Base-by-base conservation (phyloP, 768 basidiomycete genomes). In the Pleurotus citrinopileatus region DNA sequence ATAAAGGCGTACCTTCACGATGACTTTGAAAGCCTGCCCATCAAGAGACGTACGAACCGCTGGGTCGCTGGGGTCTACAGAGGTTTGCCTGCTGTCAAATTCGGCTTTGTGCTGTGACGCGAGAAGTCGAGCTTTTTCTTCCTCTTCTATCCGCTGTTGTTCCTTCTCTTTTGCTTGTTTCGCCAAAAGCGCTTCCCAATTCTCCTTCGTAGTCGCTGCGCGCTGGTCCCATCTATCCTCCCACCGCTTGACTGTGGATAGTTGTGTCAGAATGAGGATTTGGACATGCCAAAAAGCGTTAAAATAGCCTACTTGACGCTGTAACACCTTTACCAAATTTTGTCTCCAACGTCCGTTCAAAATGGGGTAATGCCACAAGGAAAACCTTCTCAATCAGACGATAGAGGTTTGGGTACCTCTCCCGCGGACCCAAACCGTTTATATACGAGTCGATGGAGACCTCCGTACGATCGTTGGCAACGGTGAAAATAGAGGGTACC, bases 341-440 rank as follows among this genome's bases (percentile, higher is more conserved):
- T 4, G 25, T n/a, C 3, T 37, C 37, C 28, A 51, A 15, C 13
- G 55, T 56, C 34, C 45, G 38, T 42, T 59, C 57, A 13, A 60
- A 54, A 32, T 59, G 57, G 3, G 59, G 59, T 8, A 60, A 23
- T 7, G 42, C 50, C 28, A 55, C 20, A 7, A 60, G 34, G 32
- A 60, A 60, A 12, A 54, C 45, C 27, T 59, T 56, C 20, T 60
- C 59, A 19, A 60, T 56, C 10, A 60, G 42, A 12, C 55, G 36
- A 40, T 56, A 60, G 8, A 60, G 47, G 19, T 22, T 42, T 4
- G 54, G 57, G 40, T 28, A 54, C 10, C 51, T 12, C n/a, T 57
- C 60, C 10, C 60, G 47, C 4, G 60, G 53, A 2, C 60, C 60
- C 19, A 59, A 34, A 4, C 59, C 59, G 38, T 61, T 61, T 25